phyloP scores from a whole-genome alignment of 2,329 filamentous ascomycete species.

The Xylariales sp. region DNA sequence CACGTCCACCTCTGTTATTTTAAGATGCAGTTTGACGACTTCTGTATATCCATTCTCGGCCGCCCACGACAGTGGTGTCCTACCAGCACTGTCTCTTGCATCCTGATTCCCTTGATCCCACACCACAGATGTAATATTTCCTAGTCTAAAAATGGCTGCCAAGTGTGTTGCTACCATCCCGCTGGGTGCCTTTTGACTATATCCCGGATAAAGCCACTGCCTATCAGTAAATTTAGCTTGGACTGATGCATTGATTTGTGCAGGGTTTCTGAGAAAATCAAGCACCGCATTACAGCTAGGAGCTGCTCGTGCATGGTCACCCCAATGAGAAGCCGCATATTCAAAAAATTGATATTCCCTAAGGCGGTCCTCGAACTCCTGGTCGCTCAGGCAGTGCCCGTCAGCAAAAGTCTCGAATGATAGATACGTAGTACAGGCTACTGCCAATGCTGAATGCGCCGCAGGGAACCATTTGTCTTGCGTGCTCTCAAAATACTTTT shows the following conservation, averaged over 20 bases:
- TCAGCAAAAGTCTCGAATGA: conserved; percentile 20
- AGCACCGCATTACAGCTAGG: neutral
- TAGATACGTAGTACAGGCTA: conserved; percentile 31
- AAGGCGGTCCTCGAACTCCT: conserved; percentile 3
- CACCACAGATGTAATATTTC: no score
- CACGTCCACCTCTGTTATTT: no score
- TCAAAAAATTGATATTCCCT: conserved; percentile 6
- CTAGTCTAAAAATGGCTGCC: conserved; percentile 3
- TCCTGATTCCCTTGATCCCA: no score
- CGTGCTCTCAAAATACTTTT: conserved; percentile 16
- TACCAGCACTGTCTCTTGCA: no score
- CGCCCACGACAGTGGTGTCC: no score
- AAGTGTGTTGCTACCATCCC: no score
- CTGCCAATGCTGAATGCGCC: no score
- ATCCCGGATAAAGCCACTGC: neutral
- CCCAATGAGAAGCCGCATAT: conserved; percentile 12
- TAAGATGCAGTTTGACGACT: no score
- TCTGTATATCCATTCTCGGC: no score
- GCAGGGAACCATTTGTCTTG: conserved; percentile 15
- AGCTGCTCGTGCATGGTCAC: conserved; percentile 7
- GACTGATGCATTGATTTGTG: neutral
- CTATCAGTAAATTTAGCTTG: neutral
- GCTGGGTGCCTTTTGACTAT: conserved; percentile 4
- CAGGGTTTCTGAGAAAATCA: neutral
- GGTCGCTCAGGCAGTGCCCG: neutral